phyloP scores from a whole-genome alignment of 257 asterid genomes.

The Mentha longifolia region DNA sequence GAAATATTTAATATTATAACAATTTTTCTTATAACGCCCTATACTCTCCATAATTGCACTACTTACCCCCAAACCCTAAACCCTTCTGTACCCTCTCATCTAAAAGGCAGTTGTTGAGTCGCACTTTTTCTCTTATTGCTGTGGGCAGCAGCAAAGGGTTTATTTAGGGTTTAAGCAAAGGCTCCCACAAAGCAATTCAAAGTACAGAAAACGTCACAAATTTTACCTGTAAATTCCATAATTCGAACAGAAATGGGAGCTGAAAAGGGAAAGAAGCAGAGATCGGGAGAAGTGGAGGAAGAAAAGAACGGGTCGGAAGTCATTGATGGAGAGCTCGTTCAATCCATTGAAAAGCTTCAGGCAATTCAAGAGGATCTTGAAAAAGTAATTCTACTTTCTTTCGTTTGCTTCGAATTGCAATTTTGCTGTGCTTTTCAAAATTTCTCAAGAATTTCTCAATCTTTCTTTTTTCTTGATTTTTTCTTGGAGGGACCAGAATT shows the following conservation, averaged over 20 bases:
- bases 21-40: neutral
- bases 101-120: constrained; percentile 17
- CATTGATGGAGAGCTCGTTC: constrained; percentile 59
- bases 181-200: constrained; percentile 1
- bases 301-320: constrained; percentile 46
- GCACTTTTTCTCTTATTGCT: constrained; percentile 20
- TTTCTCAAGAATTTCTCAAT: neutral
- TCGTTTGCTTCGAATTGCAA: neutral
- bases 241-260: constrained; percentile 56
- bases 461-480: neutral
- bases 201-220: neutral
- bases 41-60: constrained; percentile 3
- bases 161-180: constrained; percentile 59
- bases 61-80: constrained; percentile 23
- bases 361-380: constrained; percentile 91
- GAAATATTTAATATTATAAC: too few species aligned
- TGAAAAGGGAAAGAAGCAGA: constrained; percentile 85
- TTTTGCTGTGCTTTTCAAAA: neutral
- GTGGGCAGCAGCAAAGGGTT: constrained; percentile 45
- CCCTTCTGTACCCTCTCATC: constrained; percentile 6
- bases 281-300: constrained; percentile 50
- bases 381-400: constrained; percentile 45
- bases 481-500: neutral
- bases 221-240: constrained; percentile 19
- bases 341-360: constrained; percentile 77